Percentiles rank a stretch among this genome's conserved stretches.
Conservation (phyloP, 2,329 filamentous ascomycete genomes). For the Microdochium trichocladiopsis region DNA sequence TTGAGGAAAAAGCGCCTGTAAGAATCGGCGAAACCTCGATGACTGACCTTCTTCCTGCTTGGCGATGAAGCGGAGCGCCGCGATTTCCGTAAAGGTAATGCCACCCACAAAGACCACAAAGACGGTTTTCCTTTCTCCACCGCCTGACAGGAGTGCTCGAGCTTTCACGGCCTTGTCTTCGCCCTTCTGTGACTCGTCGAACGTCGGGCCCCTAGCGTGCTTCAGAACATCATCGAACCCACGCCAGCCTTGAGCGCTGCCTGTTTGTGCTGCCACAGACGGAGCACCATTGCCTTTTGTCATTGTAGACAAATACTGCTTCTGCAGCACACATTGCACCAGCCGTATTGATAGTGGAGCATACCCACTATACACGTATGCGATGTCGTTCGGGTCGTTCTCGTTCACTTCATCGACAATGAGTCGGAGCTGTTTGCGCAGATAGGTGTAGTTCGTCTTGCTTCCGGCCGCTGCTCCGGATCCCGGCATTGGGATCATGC, state of each 20-base stretch:
- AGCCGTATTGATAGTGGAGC: slow-evolving; percentile 87
- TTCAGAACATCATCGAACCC: slow-evolving; percentile 91
- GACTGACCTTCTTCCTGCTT: slow-evolving; percentile 66
- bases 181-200: slow-evolving; percentile 86
- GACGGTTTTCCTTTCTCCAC: slow-evolving; percentile 70
- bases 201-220: slow-evolving; percentile 79
- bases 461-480: slow-evolving; percentile 48
- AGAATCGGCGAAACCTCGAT: not conserved
- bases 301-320: slow-evolving; percentile 70
- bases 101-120: slow-evolving; percentile 98
- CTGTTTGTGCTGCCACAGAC: slow-evolving; percentile 18
- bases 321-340: slow-evolving; percentile 89
- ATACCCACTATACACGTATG: slow-evolving; percentile 98
- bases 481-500: slow-evolving; percentile 70
- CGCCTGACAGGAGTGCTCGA: slow-evolving; percentile 72
- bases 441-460: slow-evolving; percentile 84
- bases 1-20: too few relatives aligned
- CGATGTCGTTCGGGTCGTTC: slow-evolving; percentile 85
- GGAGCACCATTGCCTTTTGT: slow-evolving; percentile 49
- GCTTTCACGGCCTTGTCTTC: slow-evolving; percentile 91
- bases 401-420: slow-evolving; percentile 97
- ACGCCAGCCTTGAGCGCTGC: slow-evolving; percentile 73
- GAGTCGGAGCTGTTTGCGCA: slow-evolving; percentile 79
- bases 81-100: slow-evolving; percentile 93
- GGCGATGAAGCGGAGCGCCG: slow-evolving; percentile 84